Evolutionary conservation across 768 basidiomycete genomes (phyloP).

Genomic region (Rhizopogon vesiculosus): DNA sequence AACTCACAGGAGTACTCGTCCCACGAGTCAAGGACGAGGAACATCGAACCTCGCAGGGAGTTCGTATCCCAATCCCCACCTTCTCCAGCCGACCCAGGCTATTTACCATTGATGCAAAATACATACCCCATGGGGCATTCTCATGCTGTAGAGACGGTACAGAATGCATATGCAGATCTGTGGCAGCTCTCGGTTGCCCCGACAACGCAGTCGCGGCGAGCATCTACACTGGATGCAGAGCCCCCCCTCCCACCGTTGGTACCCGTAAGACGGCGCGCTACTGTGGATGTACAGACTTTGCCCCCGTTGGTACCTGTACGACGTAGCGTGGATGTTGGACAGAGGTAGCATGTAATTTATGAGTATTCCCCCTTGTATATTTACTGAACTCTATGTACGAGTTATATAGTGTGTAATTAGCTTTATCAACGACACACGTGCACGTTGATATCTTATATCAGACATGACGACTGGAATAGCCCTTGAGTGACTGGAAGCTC

Average conservation of each 20-base stretch:
- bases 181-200: slow-evolving; percentile 5
- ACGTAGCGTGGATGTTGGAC: too few relatives aligned
- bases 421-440: too few relatives aligned
- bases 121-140: slow-evolving; percentile 3
- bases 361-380: too few relatives aligned
- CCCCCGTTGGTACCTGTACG: too few relatives aligned
- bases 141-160: not conserved
- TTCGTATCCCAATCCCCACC: not conserved
- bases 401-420: too few relatives aligned
- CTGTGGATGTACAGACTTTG: slow-evolving; percentile 4
- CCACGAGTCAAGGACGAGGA: slow-evolving; percentile 14
- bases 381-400: too few relatives aligned
- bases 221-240: not conserved
- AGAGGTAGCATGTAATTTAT: too few relatives aligned
- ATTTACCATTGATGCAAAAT: not conserved
- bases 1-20: slow-evolving; percentile 20
- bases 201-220: not conserved
- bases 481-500: too few relatives aligned
- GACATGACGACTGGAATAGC: too few relatives aligned
- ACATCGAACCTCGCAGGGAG: not conserved
- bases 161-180: not conserved
- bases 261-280: slow-evolving; percentile 19
- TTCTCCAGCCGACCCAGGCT: not conserved
- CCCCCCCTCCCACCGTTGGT: slow-evolving; percentile 12
- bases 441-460: too few relatives aligned